These are phyloP conservation scores for Ophiocordyceps camponoti-saundersi DNA, from an alignment of 2,329 filamentous ascomycete species.

Conservation along the genomic window DNA sequence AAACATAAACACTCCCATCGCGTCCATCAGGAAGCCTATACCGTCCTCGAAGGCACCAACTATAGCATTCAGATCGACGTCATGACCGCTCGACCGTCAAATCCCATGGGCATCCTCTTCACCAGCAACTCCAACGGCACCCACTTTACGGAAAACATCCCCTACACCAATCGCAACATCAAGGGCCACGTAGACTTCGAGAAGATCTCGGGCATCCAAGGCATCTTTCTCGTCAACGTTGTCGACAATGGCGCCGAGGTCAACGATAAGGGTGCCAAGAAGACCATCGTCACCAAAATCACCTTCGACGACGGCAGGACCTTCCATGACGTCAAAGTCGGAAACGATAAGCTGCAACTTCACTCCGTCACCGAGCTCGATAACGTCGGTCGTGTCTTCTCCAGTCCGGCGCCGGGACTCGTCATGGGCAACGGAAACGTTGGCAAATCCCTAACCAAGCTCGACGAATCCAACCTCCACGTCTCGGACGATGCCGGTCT, in stretches of 20 bases:
- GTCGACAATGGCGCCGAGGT: constrained; percentile 77
- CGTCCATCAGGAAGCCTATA: constrained; percentile 74
- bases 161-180: constrained; percentile 75
- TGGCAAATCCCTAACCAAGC: constrained; percentile 54
- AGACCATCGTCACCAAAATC: constrained; percentile 64
- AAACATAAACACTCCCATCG: constrained; percentile 49
- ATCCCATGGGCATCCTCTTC: constrained; percentile 73
- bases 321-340: constrained; percentile 56
- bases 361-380: constrained; percentile 79
- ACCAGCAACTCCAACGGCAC: constrained; percentile 97
- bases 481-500: constrained; percentile 83
- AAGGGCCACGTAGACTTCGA: constrained; percentile 82
- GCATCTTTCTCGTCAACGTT: constrained; percentile 76
- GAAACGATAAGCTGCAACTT: constrained; percentile 58
- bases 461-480: constrained; percentile 62
- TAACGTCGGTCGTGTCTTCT: constrained; percentile 78
- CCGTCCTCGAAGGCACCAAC: constrained; percentile 85
- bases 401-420: constrained; percentile 80
- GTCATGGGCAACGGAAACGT: constrained; percentile 91
- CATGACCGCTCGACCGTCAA: constrained; percentile 47
- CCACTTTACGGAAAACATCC: constrained; percentile 82
- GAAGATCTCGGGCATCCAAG: constrained; percentile 80
- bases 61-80: constrained; percentile 97
- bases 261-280: constrained; percentile 33
- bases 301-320: constrained; percentile 91